Percentiles rank a stretch among this genome's conserved stretches.
phyloP scores from a whole-genome alignment of 1,139 yeast species.

The Blastobotrys serpentis region DNA sequence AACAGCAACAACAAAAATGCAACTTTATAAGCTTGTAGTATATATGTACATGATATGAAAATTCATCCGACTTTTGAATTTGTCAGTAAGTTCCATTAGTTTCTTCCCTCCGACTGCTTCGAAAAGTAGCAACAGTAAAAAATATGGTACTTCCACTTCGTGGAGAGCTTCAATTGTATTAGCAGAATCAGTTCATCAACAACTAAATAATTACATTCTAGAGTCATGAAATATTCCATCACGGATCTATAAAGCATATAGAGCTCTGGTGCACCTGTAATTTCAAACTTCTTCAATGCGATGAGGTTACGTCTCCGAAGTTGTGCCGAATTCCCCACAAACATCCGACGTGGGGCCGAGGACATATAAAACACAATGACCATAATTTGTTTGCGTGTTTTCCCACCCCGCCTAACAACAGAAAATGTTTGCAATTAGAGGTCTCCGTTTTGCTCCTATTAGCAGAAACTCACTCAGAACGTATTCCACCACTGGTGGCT shows the following conservation, averaged over 20 bases:
- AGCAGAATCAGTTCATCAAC: too few relatives aligned
- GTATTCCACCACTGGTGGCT: slow-evolving; percentile 33
- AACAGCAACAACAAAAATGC: too few relatives aligned
- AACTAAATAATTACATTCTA: too few relatives aligned
- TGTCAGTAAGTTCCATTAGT: not conserved
- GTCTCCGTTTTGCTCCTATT: slow-evolving; percentile 1
- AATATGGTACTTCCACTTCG: too few relatives aligned
- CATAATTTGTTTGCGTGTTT: slow-evolving; percentile 1
- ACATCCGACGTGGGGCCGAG: slow-evolving; percentile 4
- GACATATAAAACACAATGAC: not conserved
- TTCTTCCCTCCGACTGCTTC: not conserved
- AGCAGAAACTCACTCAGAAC: slow-evolving; percentile 8
- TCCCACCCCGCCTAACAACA: slow-evolving; percentile 4
- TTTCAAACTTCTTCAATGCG: too few relatives aligned
- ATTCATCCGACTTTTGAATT: not conserved
- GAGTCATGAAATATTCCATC: too few relatives aligned
- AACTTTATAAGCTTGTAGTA: slow-evolving; percentile 3
- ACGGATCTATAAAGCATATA: too few relatives aligned
- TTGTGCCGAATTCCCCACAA: not conserved
- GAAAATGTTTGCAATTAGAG: slow-evolving; percentile 12
- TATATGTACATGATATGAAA: slow-evolving; percentile 3
- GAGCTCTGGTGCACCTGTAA: too few relatives aligned
- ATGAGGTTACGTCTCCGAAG: slow-evolving; percentile 1
- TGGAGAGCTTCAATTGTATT: too few relatives aligned
- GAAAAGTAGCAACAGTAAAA: not conserved